Conservation (phyloP, 2,329 filamentous ascomycete species). For the Stachybotrys echinatus region DNA sequence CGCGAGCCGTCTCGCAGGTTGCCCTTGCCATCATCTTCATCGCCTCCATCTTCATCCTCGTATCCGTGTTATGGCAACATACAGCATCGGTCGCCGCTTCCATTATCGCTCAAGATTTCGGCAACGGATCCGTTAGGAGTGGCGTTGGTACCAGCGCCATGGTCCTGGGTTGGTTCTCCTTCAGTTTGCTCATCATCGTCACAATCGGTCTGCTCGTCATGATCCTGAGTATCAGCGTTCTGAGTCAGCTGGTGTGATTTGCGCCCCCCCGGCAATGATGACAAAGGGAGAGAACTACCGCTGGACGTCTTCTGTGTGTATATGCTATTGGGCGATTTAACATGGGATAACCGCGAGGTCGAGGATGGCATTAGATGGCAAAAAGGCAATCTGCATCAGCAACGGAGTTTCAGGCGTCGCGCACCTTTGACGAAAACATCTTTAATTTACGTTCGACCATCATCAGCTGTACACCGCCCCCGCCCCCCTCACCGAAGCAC, state of each 20-base stretch:
- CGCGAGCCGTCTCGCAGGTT: conserved; percentile 84
- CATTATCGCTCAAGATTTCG: conserved; percentile 87
- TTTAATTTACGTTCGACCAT: not conserved
- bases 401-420: conserved; percentile 22
- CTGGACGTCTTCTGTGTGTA: conserved; percentile 10
- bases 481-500: not conserved
- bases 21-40: conserved; percentile 89
- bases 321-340: conserved; percentile 12
- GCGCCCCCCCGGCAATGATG: conserved; percentile 5
- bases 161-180: conserved; percentile 97
- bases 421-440: not conserved
- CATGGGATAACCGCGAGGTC: conserved; percentile 4
- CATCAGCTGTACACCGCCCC: no score
- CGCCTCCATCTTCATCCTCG: conserved; percentile 64
- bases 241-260: conserved; percentile 52
- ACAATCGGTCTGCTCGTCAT: conserved; percentile 93
- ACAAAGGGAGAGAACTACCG: conserved; percentile 1
- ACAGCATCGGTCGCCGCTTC: conserved; percentile 94
- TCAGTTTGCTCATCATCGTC: conserved; percentile 87
- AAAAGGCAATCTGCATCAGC: conserved; percentile 22
- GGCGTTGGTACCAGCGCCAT: conserved; percentile 93
- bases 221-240: conserved; percentile 85
- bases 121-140: conserved; percentile 79
- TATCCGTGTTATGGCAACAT: conserved; percentile 83
- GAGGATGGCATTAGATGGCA: conserved; percentile 14